Conservation (phyloP, 768 basidiomycete genomes). For the Porpolomopsis calyptriformis region DNA sequence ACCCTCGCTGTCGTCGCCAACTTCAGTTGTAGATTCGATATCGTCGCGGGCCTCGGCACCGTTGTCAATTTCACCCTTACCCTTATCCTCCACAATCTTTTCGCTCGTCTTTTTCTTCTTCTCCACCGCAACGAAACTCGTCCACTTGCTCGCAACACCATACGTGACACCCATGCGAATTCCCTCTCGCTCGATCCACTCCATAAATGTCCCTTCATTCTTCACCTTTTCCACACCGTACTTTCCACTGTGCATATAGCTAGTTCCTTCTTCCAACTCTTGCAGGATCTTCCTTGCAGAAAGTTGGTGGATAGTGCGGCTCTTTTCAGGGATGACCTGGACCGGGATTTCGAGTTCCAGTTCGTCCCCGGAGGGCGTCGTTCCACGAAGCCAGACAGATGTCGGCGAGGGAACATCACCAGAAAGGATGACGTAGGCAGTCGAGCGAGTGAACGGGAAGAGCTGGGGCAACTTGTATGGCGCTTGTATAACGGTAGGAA, state of each 20-base stretch:
- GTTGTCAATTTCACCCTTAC: not conserved
- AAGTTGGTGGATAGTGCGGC: constrained; percentile 3
- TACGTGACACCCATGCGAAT: not conserved
- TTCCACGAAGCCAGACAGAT: constrained; percentile 3
- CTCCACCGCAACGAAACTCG: constrained; percentile 6
- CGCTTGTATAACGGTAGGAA: not conserved
- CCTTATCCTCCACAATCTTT: not conserved
- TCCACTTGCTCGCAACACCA: constrained; percentile 5
- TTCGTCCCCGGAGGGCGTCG: not conserved
- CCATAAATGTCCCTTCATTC: not conserved
- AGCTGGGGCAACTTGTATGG: constrained; percentile 3
- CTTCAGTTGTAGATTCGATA: too few species aligned
- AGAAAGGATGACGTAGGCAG: constrained; percentile 2
- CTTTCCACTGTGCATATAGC: constrained; percentile 4
- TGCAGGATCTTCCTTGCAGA: constrained; percentile 3
- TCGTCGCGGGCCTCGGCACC: not conserved
- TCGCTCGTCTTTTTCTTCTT: not conserved
- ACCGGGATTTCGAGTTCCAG: constrained; percentile 4
- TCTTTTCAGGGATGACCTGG: not conserved
- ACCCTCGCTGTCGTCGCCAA: too few species aligned
- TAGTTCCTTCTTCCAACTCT: constrained; percentile 4
- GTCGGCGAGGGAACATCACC: not conserved
- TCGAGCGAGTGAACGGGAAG: constrained; percentile 5
- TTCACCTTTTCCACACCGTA: not conserved
- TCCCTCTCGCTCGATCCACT: not conserved